A percentile compares a stretch with the other conserved stretches of the same genome.
Conservation (phyloP, 1,139 yeast genomes). For the Scheffersomyces titani region DNA sequence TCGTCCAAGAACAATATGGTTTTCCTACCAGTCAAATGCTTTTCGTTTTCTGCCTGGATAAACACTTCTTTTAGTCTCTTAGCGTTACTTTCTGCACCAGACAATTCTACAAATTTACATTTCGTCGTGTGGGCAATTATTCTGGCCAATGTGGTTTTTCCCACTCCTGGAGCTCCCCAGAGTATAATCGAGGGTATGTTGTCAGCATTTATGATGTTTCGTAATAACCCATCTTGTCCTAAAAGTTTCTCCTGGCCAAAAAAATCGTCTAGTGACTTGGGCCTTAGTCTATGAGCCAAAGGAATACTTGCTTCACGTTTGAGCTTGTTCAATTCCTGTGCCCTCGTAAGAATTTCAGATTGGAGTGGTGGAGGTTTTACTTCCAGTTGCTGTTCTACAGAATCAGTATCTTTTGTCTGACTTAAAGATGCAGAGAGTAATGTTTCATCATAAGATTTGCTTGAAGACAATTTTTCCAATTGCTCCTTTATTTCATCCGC, state of each 20-base stretch:
- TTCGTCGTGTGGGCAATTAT: slow-evolving; percentile 58
- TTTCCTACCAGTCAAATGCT: slow-evolving; percentile 61
- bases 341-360: slow-evolving; percentile 1
- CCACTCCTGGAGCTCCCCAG: slow-evolving; percentile 98
- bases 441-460: background rate
- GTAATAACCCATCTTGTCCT: slow-evolving; percentile 70
- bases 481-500: background rate
- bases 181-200: slow-evolving; percentile 80
- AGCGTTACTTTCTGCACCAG: slow-evolving; percentile 81
- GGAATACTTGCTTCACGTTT: slow-evolving; percentile 61
- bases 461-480: background rate
- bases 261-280: slow-evolving; percentile 70
- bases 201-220: slow-evolving; percentile 64
- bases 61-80: slow-evolving; percentile 72
- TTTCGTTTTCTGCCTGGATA: slow-evolving; percentile 70
- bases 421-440: background rate
- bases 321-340: slow-evolving; percentile 25
- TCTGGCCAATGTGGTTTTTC: slow-evolving; percentile 79
- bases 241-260: slow-evolving; percentile 85
- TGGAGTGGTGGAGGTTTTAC: background rate
- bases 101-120: slow-evolving; percentile 70
- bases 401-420: background rate
- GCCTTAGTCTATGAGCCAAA: slow-evolving; percentile 83
- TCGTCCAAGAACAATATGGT: slow-evolving; percentile 90
- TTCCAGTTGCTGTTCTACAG: background rate